Percentiles rank a stretch among this genome's conserved stretches.
These are phyloP conservation scores for Eimeria brunetti DNA, from an alignment of 169 alveolate genomes.

Conservation along the genomic window DNA sequence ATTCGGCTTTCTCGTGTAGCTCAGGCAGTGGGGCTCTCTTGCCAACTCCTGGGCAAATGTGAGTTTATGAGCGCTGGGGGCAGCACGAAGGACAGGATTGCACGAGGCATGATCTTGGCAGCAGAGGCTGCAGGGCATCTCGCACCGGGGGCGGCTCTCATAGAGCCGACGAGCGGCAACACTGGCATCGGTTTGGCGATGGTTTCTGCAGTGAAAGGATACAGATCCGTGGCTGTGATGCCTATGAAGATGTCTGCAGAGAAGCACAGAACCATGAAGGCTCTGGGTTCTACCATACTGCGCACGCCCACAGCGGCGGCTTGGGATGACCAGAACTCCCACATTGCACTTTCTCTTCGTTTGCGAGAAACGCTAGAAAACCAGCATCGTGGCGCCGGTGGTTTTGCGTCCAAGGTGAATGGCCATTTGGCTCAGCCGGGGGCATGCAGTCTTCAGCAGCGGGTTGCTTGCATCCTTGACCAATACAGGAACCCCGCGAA, in stretches of 20 bases:
- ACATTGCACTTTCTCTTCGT: conserved; percentile 90
- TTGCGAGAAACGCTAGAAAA: conserved; percentile 86
- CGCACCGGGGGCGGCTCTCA: conserved; percentile 90
- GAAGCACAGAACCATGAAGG: conserved; percentile 89
- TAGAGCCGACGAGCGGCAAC: conserved; percentile 97
- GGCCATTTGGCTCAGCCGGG: background rate
- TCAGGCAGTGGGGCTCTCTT: conserved; percentile 86
- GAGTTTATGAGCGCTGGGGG: conserved; percentile 93
- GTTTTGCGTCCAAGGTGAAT: background rate
- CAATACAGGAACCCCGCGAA: conserved; percentile 94
- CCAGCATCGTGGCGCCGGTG: conserved; percentile 30
- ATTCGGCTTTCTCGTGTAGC: conserved; percentile 91
- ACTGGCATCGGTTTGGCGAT: conserved; percentile 96
- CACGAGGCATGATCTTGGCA: conserved; percentile 93
- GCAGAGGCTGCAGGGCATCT: conserved; percentile 93
- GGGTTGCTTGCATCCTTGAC: conserved; percentile 86
- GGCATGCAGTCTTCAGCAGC: background rate
- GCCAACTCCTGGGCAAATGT: conserved; percentile 92
- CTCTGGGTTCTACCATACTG: conserved; percentile 94
- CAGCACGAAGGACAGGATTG: conserved; percentile 91
- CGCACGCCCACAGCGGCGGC: conserved; percentile 95
- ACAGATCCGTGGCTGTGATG: conserved; percentile 90
- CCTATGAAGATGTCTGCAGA: conserved; percentile 96
- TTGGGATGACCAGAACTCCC: conserved; percentile 91
- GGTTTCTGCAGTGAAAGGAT: conserved; percentile 95